phyloP scores from a whole-genome alignment of 306 rosid genomes.

The Fragaria ananassa region DNA sequence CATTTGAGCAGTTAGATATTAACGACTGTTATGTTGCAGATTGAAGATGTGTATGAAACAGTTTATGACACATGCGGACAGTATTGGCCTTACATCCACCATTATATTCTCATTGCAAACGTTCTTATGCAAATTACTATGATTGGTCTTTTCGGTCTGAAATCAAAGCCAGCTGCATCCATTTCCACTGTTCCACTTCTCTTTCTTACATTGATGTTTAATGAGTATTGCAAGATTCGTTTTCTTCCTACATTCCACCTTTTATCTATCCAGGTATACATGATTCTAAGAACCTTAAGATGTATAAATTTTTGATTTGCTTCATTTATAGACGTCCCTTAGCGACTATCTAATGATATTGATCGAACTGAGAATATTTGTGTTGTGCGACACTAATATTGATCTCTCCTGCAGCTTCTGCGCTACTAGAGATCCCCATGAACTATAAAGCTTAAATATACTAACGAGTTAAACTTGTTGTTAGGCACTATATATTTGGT shows the following conservation, averaged over 20 bases:
- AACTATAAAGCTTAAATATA: background rate
- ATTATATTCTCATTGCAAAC: slow-evolving; percentile 63
- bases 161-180: slow-evolving; percentile 80
- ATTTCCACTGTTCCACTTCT: slow-evolving; percentile 73
- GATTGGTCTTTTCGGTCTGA: slow-evolving; percentile 85
- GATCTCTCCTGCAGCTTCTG: background rate
- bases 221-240: slow-evolving; percentile 87
- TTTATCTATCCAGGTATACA: slow-evolving; percentile 59
- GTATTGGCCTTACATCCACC: slow-evolving; percentile 88
- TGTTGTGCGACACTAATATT: background rate
- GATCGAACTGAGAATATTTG: background rate
- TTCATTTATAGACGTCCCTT: background rate
- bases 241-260: slow-evolving; percentile 71
- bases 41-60: slow-evolving; percentile 70
- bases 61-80: slow-evolving; percentile 77
- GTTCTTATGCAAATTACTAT: slow-evolving; percentile 89
- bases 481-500: background rate
- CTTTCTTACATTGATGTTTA: slow-evolving; percentile 61
- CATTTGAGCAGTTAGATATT: background rate
- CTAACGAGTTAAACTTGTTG: background rate
- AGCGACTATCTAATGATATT: background rate
- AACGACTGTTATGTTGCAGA: slow-evolving; percentile 47
- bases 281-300: background rate
- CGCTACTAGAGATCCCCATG: background rate
- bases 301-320: background rate